Evolutionary conservation across 306 rosid genomes (phyloP).

Genomic region (Lagenaria siceraria): DNA sequence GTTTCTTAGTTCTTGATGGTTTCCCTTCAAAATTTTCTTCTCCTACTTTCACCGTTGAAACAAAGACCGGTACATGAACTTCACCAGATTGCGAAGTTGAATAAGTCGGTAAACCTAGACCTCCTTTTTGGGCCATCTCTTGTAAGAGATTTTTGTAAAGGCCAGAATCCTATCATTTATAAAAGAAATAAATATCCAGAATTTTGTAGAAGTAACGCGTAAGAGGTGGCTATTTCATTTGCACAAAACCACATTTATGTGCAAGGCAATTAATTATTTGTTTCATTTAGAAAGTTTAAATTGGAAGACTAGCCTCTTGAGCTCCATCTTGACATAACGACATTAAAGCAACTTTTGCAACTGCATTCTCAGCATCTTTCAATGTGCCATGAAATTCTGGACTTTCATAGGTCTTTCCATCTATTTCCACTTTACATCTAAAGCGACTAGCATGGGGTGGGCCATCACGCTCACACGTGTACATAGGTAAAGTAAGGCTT

Average conservation of each 20-base stretch:
- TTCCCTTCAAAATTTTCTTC: slow-evolving; percentile 46
- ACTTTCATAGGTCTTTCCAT: slow-evolving; percentile 48
- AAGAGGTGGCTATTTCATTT: neutral
- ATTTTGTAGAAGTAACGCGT: neutral
- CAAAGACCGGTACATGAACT: slow-evolving; percentile 44
- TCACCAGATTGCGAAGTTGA: slow-evolving; percentile 36
- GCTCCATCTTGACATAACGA: slow-evolving; percentile 32
- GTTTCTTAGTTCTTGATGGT: slow-evolving; percentile 55
- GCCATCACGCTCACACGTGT: slow-evolving; percentile 65
- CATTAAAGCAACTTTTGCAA: slow-evolving; percentile 61
- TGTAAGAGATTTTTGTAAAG: slow-evolving; percentile 78
- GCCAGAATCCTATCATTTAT: slow-evolving; percentile 28
- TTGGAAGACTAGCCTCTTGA: slow-evolving; percentile 49
- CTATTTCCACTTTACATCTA: slow-evolving; percentile 52
- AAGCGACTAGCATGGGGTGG: slow-evolving; percentile 67
- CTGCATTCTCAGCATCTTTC: slow-evolving; percentile 90
- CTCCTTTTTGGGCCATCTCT: slow-evolving; percentile 57
- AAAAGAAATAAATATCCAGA: neutral
- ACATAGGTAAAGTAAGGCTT: slow-evolving; percentile 38
- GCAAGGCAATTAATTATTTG: neutral
- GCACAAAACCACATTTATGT: neutral
- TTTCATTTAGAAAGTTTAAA: neutral
- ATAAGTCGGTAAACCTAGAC: slow-evolving; percentile 38
- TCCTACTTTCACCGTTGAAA: slow-evolving; percentile 51
- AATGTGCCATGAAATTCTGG: slow-evolving; percentile 31